Evolutionary conservation across 1,284 basidiomycete species (phyloP), one percentile per base, ranked within the genome.

Genomic region (Tylopilus sp.): DNA sequence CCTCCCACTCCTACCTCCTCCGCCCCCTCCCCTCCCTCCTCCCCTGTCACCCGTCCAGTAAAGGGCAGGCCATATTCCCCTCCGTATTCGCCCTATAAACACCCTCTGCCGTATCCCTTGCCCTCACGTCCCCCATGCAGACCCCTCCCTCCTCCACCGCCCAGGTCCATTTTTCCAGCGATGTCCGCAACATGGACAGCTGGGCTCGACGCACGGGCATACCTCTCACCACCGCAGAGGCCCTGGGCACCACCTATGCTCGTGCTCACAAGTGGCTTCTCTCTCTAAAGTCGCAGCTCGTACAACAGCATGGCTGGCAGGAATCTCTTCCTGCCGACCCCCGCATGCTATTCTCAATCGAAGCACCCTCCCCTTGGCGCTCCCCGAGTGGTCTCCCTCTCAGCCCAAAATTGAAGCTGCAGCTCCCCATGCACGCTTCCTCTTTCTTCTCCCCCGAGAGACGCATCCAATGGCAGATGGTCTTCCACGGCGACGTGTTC

Each of bases 381-480:
- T 87, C 88, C 10, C 78, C 84, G 17, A 77, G 80, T 51, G 86
- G 86, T 56, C 76, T 90, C 44, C 88, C 88, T 8, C 85, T 87
- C 42, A 85, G 86, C 48, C 88, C 88, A 49, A 79, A 82, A 62
- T 75, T 88, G 59, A 84, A 79, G 45, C 75, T 90, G 10, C 83
- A 88, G 65, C 79, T 90, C 44, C 88, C 88, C 8, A 75, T 83
- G 52, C 82, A 90, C 59, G 88, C 88, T 43, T 85, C 84, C 29
- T 88, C 88, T 19, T 91, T 91, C 72, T 91, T 91, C 73, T 86
- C 85, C 48, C 87, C 88, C 14, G 86, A 90, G 68, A 76, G 89
- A 61, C 81, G 86, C 57, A 80, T 90, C 41, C 88, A 90, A 65
- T 91, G 89, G 88, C 83, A 91, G 69, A 90, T 91, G 88, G 87